Base-by-base conservation (phyloP, 805 yeast species). In the Grigorovia yakushimaensis region DNA sequence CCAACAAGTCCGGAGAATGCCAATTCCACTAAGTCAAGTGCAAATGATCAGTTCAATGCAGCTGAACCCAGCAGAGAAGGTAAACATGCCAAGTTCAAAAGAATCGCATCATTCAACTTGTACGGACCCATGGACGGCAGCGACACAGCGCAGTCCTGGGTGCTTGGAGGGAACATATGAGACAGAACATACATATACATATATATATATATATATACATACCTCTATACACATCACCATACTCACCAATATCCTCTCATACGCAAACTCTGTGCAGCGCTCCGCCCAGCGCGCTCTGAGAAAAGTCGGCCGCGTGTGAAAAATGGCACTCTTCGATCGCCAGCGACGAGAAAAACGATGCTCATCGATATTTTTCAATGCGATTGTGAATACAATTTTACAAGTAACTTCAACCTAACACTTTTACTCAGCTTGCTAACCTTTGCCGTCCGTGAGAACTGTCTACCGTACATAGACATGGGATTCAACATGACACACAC, bases 81-180 rank as follows among this genome's bases (percentile, higher is more conserved):
- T 15, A 19, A 39, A 13, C 20, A 8, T 13, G 18, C 22, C 8
- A 39, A 22, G 23, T 21, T 58, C 52, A 61, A 60, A 47, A 62
- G 57, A 46, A 60, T 65, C 15, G 49, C 59, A 11, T 55, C 65
- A 3, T 47, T 64, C 11, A 62, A 62, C 49, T 49, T 64, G 17
- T 64, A 64, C 43, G 65, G 62, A 20, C 62, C 57, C 13, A 13
- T 11, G 4, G 11, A 13, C 15, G 44, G 21, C 27, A 64, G 57
- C 21, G 41, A 50, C 40, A 10, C 43, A 6, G 11, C 43, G 6
- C 59, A 56, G 24, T 58, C 55, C 20, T 64, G 68, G 68, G 51
- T 59, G 11, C 47, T 64, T 18, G 67, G 67, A 13, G 62, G 62
- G 8, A 62, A 62, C 41, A 24, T 27, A 23, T 45, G 38, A 20